Evolutionary conservation across 2,329 filamentous ascomycete genomes (phyloP).

Genomic region (Mycosphaerella sp.): DNA sequence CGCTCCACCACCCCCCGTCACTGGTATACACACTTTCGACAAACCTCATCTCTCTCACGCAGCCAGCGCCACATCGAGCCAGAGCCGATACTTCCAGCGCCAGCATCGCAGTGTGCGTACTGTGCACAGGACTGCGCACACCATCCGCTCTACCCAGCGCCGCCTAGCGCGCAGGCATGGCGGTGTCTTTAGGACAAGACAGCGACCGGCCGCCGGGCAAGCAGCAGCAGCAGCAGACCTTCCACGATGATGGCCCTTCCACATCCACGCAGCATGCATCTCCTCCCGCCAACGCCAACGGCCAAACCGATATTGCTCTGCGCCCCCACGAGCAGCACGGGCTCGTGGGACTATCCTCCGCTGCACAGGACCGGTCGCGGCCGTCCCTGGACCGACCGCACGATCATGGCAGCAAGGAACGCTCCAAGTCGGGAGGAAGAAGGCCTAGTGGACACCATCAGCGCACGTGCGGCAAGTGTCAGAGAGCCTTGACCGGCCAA

Average conservation of each 20-base stretch:
- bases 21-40: not conserved
- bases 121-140: conserved; percentile 10
- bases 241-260: conserved; percentile 18
- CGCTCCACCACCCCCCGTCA: not conserved
- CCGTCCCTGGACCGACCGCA: conserved; percentile 16
- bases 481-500: conserved; percentile 80
- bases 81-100: not conserved
- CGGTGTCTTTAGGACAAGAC: conserved; percentile 24
- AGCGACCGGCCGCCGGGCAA: conserved; percentile 25
- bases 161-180: conserved; percentile 24
- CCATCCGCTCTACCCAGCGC: conserved; percentile 8
- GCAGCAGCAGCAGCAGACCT: conserved; percentile 12
- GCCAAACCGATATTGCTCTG: conserved; percentile 12
- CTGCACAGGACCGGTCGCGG: conserved; percentile 13
- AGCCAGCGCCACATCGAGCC: not conserved
- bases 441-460: conserved; percentile 34
- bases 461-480: conserved; percentile 70
- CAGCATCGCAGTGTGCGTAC: conserved; percentile 6
- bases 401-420: conserved; percentile 22
- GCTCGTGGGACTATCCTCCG: conserved; percentile 4
- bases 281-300: conserved; percentile 18
- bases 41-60: not conserved
- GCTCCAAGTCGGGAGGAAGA: conserved; percentile 24
- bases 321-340: conserved; percentile 15
- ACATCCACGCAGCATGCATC: conserved; percentile 10